Conservation (phyloP, 352 stramenopile species). For the Thalassiosira allenii region DNA sequence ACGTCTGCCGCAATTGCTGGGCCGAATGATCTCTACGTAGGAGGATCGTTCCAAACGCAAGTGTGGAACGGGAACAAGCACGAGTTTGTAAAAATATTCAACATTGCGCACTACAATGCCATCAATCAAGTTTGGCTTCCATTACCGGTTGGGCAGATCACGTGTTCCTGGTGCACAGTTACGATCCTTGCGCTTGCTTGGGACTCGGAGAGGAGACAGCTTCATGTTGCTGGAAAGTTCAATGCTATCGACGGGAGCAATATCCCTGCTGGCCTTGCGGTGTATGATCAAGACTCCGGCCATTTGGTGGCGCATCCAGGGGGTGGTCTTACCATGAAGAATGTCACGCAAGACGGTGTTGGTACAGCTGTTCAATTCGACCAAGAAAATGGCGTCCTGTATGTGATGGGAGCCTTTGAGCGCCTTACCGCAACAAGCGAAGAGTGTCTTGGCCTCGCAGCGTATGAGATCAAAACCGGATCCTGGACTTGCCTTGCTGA, state of each 20-base stretch:
- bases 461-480: constrained; percentile 83
- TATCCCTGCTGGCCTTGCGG: constrained; percentile 79
- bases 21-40: constrained; percentile 87
- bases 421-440: constrained; percentile 71
- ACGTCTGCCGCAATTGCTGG: constrained; percentile 85
- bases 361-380: constrained; percentile 84
- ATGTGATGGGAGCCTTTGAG: constrained; percentile 87
- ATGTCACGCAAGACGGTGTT: constrained; percentile 83
- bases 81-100: constrained; percentile 90
- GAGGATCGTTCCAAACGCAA: constrained; percentile 87
- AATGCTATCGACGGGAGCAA: constrained; percentile 86
- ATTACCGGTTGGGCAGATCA: constrained; percentile 84
- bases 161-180: constrained; percentile 84
- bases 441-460: constrained; percentile 78
- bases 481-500: constrained; percentile 85
- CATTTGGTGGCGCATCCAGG: constrained; percentile 85
- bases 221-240: constrained; percentile 87
- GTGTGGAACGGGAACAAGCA: constrained; percentile 88
- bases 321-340: constrained; percentile 83
- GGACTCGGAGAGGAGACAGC: constrained; percentile 78
- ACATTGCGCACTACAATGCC: constrained; percentile 88
- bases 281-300: constrained; percentile 83
- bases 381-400: constrained; percentile 82
- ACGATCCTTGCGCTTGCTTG: constrained; percentile 82
- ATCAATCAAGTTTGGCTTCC: constrained; percentile 86